Percentiles rank a stretch among this genome's conserved stretches.
phyloP scores from a whole-genome alignment of 73 alveolate genomes.

The Symbiodinium pilosum region DNA sequence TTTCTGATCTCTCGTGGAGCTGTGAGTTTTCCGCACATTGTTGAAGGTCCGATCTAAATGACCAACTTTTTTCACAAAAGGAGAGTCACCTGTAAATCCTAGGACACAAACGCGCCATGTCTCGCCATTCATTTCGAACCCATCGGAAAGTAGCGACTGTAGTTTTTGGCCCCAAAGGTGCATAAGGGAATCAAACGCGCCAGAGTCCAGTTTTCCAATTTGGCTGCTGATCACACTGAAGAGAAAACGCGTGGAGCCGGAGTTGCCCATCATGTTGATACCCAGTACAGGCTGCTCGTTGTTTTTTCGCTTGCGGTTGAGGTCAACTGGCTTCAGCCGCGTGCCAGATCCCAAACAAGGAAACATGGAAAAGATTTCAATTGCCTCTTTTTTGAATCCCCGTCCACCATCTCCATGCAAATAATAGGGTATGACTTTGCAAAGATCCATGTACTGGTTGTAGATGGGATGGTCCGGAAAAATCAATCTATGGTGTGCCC shows the following conservation, averaged over 20 bases:
- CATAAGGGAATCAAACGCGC: background rate
- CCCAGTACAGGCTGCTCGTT: slow-evolving; percentile 2
- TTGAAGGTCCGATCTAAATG: background rate
- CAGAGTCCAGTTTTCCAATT: background rate
- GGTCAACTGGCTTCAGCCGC: background rate
- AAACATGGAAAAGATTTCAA: background rate
- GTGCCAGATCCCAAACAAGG: background rate
- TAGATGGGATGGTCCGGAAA: background rate
- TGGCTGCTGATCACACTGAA: slow-evolving; percentile 13
- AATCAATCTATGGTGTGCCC: background rate
- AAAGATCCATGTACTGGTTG: background rate
- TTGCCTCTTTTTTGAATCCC: background rate
- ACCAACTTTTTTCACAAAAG: background rate
- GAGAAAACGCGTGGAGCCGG: slow-evolving; percentile 6
- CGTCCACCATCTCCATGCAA: background rate
- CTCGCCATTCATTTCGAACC: background rate
- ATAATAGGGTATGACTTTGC: background rate
- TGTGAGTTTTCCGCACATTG: background rate
- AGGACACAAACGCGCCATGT: background rate
- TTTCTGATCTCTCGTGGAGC: background rate
- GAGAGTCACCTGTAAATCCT: background rate
- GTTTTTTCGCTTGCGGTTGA: background rate
- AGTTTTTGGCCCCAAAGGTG: background rate
- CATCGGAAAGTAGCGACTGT: background rate
- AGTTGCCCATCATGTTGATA: slow-evolving; percentile 23